These are phyloP conservation scores for Beta vulgaris DNA, from an alignment of 148 eudicot species.

Conservation along the genomic window DNA sequence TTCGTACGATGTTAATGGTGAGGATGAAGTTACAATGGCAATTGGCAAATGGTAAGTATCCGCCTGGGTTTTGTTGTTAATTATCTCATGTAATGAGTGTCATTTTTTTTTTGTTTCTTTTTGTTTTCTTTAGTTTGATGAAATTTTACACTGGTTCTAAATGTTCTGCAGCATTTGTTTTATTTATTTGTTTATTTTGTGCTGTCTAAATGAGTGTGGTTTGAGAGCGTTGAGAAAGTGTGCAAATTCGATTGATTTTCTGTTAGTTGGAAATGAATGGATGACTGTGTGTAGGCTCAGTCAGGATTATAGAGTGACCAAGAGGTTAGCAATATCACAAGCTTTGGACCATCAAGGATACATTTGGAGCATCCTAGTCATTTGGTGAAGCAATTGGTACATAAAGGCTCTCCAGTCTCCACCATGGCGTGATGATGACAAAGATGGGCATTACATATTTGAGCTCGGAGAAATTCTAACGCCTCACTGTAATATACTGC, in stretches of 20 bases:
- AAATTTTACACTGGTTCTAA: too few species aligned
- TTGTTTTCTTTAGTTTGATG: too few species aligned
- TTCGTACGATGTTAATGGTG: too few species aligned
- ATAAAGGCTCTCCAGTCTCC: constrained; percentile 96
- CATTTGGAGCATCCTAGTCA: constrained; percentile 68
- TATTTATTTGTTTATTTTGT: too few species aligned
- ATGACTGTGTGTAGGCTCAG: constrained; percentile 98
- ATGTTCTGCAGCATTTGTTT: too few species aligned
- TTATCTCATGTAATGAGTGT: too few species aligned
- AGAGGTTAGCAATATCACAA: constrained; percentile 78
- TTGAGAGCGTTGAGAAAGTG: constrained; percentile 25
- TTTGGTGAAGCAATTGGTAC: constrained; percentile 71
- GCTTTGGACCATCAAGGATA: constrained; percentile 77
- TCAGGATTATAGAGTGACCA: constrained; percentile 83
- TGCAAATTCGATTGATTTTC: constrained; percentile 39
- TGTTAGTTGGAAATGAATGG: constrained; percentile 52
- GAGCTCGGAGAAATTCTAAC: constrained; percentile 97
- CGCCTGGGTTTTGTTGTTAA: too few species aligned
- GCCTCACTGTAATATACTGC: constrained; percentile 75
- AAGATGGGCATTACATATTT: constrained; percentile 97
- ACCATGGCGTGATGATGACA: constrained; percentile 97
- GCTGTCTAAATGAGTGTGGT: constrained; percentile 20
- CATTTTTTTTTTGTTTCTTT: too few species aligned
- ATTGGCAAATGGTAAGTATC: too few species aligned
- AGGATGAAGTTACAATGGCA: too few species aligned